Percentiles rank a stretch among this genome's conserved stretches.
These are phyloP conservation scores for Malus hybrid DNA, from an alignment of 331 rosid species.

Conservation along the genomic window DNA sequence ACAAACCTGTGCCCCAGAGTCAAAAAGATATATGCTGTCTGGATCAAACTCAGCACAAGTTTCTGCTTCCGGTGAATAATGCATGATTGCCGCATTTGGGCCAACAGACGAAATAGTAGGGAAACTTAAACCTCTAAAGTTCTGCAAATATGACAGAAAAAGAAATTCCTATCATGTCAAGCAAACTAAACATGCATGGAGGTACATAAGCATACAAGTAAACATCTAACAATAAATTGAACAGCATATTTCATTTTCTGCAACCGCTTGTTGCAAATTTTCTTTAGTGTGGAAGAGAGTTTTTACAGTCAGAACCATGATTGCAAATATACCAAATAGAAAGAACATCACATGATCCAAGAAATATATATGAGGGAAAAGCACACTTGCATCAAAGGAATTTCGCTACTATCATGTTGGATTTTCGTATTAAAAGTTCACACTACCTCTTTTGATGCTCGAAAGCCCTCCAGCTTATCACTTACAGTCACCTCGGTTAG, in stretches of 20 bases:
- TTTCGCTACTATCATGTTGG: neutral
- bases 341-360: neutral
- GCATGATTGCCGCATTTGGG: slow-evolving; percentile 96
- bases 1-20: slow-evolving; percentile 96
- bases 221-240: neutral
- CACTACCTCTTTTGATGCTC: slow-evolving; percentile 92
- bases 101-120: slow-evolving; percentile 98
- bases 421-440: slow-evolving; percentile 9
- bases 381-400: neutral
- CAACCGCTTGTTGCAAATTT: neutral
- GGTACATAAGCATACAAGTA: neutral
- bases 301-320: neutral
- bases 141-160: slow-evolving; percentile 40
- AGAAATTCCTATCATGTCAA: slow-evolving; percentile 1
- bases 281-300: neutral
- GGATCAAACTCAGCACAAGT: slow-evolving; percentile 92
- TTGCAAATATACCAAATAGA: neutral
- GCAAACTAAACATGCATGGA: slow-evolving; percentile 1
- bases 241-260: neutral
- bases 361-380: neutral
- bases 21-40: slow-evolving; percentile 80
- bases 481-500: slow-evolving; percentile 89
- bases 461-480: slow-evolving; percentile 83
- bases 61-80: slow-evolving; percentile 68
- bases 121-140: slow-evolving; percentile 90